Percentiles rank a stretch among this genome's conserved stretches.
Evolutionary conservation across 1,139 yeast genomes (phyloP).

Genomic region (Chernovozyma aurita): DNA sequence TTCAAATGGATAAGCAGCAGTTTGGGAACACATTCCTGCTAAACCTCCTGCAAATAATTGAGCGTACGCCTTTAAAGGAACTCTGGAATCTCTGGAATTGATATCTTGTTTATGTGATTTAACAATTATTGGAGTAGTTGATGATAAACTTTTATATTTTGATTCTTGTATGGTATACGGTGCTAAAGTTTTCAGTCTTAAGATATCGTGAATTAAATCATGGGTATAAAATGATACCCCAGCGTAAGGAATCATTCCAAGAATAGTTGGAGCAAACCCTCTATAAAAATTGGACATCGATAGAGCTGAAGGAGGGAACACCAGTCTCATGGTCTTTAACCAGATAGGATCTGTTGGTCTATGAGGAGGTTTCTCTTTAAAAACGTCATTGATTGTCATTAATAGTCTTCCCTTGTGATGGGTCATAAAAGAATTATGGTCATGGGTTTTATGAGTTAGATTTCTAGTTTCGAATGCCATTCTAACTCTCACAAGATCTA

Average conservation of each 20-base stretch:
- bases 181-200: slow-evolving; percentile 54
- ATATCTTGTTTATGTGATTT: slow-evolving; percentile 16
- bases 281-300: slow-evolving; percentile 74
- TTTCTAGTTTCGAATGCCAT: slow-evolving; percentile 80
- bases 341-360: slow-evolving; percentile 32
- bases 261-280: slow-evolving; percentile 89
- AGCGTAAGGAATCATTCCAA: slow-evolving; percentile 97
- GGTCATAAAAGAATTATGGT: slow-evolving; percentile 19
- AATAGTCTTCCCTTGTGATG: slow-evolving; percentile 50
- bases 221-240: slow-evolving; percentile 96
- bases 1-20: slow-evolving; percentile 96
- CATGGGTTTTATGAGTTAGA: slow-evolving; percentile 20
- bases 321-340: slow-evolving; percentile 31
- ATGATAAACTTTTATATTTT: too few relatives aligned
- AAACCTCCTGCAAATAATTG: slow-evolving; percentile 91
- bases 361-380: slow-evolving; percentile 55
- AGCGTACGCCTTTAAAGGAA: slow-evolving; percentile 83
- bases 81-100: slow-evolving; percentile 47
- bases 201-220: slow-evolving; percentile 82
- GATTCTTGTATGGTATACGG: slow-evolving; percentile 48
- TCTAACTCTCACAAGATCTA: slow-evolving; percentile 85
- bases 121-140: neutral
- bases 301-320: slow-evolving; percentile 32
- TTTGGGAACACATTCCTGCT: slow-evolving; percentile 92
- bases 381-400: slow-evolving; percentile 52